Base-by-base conservation (phyloP, 768 basidiomycete species). In the Mycena metata region DNA sequence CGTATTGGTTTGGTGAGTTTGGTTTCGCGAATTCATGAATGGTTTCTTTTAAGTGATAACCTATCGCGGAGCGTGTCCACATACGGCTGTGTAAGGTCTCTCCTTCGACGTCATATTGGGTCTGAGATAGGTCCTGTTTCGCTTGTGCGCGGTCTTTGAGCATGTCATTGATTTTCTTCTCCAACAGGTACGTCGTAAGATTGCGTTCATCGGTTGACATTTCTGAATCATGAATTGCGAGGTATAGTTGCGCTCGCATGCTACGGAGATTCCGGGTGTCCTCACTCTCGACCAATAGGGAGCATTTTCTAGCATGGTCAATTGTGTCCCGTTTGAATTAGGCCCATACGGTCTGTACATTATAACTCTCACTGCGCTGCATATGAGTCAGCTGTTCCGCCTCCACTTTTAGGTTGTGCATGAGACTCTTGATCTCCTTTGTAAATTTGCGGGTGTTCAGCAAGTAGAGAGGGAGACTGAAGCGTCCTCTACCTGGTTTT, bases 361-460 rank as follows among this genome's bases (percentile, higher is more conserved):
- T 61, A 12, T 62, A 12, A 36, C 12, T 12, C 7, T 36, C 36
- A 7, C 36, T 36, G 36, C 36, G 36, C 12, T 6, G 36, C 7
- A 36, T 12, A 12, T 36, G 7, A 33, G 15, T 49, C 19, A 55
- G 19, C 6, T 23, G 1, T 35, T 46, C 42, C 2, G 2, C 1
- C 35, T 47, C 43, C 0, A 21, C 26, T 30, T 41, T 36, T 2
- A 49, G 35, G 2, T 24, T 49, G 17, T 46, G 63, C 11, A 17
- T 60, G 3, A 59, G 21, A 19, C 47, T 36, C 1, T 64, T 50
- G 8, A 59, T 42, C 35, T 54, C 52, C 13, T 54, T 36, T 8
- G 52, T 54, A n/a, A 54, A 54, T 23, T 45, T 68, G 61, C 55
- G 59, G 24, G 56, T 57, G 5, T 63, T 56, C 6, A 68, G 39